Percentiles rank a stretch among this genome's conserved stretches.
Conservation (phyloP, 805 yeast genomes). For the Alloascoidea hylecoeti region DNA sequence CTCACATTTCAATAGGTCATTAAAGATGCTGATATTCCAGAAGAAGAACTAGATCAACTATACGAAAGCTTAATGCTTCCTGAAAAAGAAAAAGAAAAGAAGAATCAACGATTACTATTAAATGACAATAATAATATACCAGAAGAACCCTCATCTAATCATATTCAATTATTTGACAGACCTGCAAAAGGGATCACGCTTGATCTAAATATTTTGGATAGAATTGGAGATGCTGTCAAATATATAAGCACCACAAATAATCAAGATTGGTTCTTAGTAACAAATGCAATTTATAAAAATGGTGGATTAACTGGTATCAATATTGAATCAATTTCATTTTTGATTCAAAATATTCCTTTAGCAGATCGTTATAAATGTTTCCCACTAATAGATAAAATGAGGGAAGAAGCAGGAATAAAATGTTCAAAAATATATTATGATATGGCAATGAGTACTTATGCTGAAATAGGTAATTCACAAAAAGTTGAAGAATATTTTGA, state of each 20-base stretch:
- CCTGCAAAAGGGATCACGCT: background rate
- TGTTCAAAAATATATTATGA: constrained; percentile 10
- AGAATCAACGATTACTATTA: too few relatives aligned
- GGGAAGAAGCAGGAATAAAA: constrained; percentile 9
- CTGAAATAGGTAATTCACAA: constrained; percentile 12
- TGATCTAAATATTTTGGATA: background rate
- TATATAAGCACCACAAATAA: background rate
- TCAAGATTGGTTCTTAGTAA: background rate
- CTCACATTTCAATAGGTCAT: too few relatives aligned
- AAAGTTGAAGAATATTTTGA: constrained; percentile 11
- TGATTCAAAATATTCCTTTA: constrained; percentile 14
- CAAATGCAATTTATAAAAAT: constrained; percentile 3
- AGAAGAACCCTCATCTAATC: background rate
- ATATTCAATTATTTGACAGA: background rate
- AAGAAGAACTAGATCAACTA: too few relatives aligned
- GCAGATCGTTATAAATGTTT: constrained; percentile 9
- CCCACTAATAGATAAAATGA: constrained; percentile 10
- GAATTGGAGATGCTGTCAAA: background rate
- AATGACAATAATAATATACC: too few relatives aligned
- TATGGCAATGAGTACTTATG: constrained; percentile 17
- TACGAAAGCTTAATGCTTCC: too few relatives aligned
- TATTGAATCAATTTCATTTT: constrained; percentile 10
- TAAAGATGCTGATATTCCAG: too few relatives aligned
- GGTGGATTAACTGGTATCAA: constrained; percentile 11
- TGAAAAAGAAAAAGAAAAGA: too few relatives aligned